A percentile compares a stretch with the other conserved stretches of the same genome.
Conservation (phyloP, 345 rosid genomes). For the Camelina sativa region DNA sequence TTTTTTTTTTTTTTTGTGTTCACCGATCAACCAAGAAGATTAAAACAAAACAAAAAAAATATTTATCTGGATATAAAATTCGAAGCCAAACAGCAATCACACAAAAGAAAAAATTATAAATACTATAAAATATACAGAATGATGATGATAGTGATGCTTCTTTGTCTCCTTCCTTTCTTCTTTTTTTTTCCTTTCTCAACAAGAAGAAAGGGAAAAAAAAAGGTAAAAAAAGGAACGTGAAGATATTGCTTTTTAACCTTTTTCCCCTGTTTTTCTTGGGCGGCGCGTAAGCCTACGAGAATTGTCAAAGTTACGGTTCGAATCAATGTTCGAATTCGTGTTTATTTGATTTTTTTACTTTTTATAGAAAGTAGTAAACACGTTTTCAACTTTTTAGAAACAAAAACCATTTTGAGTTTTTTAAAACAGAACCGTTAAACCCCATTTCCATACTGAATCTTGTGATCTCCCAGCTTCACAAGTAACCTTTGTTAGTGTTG, state of each 20-base stretch:
- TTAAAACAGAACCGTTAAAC: no score
- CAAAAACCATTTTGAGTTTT: background rate
- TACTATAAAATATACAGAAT: background rate
- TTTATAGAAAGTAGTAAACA: background rate
- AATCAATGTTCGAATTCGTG: background rate
- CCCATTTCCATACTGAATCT: background rate
- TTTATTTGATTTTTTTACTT: background rate
- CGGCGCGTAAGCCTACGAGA: background rate
- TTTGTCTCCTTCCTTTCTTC: slow-evolving; percentile 20
- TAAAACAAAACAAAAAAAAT: background rate
- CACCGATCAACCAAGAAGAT: slow-evolving; percentile 34
- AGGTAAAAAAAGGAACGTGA: background rate
- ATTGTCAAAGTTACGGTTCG: background rate
- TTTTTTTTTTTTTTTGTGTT: slow-evolving; percentile 17
- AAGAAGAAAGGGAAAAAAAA: background rate
- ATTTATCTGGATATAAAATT: slow-evolving; percentile 33
- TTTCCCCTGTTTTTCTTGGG: slow-evolving; percentile 4
- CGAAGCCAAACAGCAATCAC: slow-evolving; percentile 40
- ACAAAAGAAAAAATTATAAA: background rate
- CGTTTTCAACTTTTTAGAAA: background rate
- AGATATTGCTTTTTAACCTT: slow-evolving; percentile 8
- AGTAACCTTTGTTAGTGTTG: background rate
- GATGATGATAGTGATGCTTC: slow-evolving; percentile 33
- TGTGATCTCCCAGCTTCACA: background rate
- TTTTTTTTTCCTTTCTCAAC: background rate